Conservation (phyloP, 1,284 basidiomycete genomes). For the Trametes versicolor region DNA sequence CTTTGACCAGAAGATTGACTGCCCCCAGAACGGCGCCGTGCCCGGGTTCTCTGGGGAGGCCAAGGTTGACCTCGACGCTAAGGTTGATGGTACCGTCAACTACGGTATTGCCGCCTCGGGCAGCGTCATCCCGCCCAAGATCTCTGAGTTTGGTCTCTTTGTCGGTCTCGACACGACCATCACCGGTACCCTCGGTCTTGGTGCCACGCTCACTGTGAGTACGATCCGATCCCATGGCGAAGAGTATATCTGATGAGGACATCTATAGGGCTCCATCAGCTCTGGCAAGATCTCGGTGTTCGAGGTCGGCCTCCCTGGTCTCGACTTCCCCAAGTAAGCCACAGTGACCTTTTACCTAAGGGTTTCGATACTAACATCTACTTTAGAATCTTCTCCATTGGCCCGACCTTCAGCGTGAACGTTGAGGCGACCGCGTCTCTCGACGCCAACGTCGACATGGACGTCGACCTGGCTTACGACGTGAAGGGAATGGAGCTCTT, state of each 20-base stretch:
- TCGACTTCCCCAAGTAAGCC: conserved; percentile 47
- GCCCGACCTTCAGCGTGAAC: conserved; percentile 42
- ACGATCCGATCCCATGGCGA: background rate
- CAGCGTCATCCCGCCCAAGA: conserved; percentile 50
- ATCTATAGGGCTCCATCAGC: conserved; percentile 46
- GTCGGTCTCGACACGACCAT: conserved; percentile 45
- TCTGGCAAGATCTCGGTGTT: conserved; percentile 48
- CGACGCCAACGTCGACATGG: conserved; percentile 31
- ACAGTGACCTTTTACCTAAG: background rate
- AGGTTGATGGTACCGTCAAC: conserved; percentile 47
- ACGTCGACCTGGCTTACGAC: conserved; percentile 36
- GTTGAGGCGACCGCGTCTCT: conserved; percentile 30
- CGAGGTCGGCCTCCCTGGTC: conserved; percentile 49
- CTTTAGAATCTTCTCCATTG: conserved; percentile 46
- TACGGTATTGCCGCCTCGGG: conserved; percentile 55
- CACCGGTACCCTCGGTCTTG: conserved; percentile 35
- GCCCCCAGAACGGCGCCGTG: conserved; percentile 43
- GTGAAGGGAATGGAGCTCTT: conserved; percentile 50
- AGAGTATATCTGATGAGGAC: background rate
- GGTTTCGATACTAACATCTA: background rate
- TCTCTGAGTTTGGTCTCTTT: conserved; percentile 47
- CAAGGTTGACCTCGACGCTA: conserved; percentile 52
- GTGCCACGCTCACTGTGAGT: conserved; percentile 45
- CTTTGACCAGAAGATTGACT: conserved; percentile 52
- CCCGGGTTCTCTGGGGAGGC: conserved; percentile 45